A percentile compares a stretch with the other conserved stretches of the same genome.
Conservation (phyloP, 2,329 filamentous ascomycete genomes). For the Fonsecaea multimorphosa region DNA sequence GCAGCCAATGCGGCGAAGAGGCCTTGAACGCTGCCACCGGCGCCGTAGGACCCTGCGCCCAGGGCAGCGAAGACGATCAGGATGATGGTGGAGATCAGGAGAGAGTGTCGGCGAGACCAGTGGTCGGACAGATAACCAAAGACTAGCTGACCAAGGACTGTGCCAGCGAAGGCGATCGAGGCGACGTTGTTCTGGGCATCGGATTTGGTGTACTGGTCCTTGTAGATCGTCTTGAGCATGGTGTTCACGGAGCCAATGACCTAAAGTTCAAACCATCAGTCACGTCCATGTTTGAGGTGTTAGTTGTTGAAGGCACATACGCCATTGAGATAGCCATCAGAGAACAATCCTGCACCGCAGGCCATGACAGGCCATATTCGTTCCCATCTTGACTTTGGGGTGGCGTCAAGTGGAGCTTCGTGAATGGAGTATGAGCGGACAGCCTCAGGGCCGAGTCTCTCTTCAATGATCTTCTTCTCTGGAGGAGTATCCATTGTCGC, state of each 20-base stretch:
- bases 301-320: conserved; percentile 42
- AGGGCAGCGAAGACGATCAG: conserved; percentile 85
- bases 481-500: conserved; percentile 19
- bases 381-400: conserved; percentile 55
- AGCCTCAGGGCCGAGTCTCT: conserved; percentile 19
- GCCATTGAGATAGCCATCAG: conserved; percentile 90
- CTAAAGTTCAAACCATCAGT: conserved; percentile 47
- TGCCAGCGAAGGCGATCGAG: conserved; percentile 85
- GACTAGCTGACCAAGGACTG: conserved; percentile 74
- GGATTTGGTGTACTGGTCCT: conserved; percentile 70
- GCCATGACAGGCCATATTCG: conserved; percentile 77
- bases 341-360: conserved; percentile 88
- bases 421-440: conserved; percentile 27
- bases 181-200: conserved; percentile 74
- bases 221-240: conserved; percentile 72
- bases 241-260: conserved; percentile 87
- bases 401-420: conserved; percentile 29
- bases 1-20: conserved; percentile 80
- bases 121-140: conserved; percentile 84
- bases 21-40: conserved; percentile 69
- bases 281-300: neutral
- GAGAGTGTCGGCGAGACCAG: conserved; percentile 81
- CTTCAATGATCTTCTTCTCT: conserved; percentile 26
- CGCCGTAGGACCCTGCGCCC: conserved; percentile 76
- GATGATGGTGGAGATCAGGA: conserved; percentile 81